These are phyloP conservation scores for Amylocarpus encephaloides DNA, from an alignment of 2,329 filamentous ascomycete genomes.

Conservation along the genomic window DNA sequence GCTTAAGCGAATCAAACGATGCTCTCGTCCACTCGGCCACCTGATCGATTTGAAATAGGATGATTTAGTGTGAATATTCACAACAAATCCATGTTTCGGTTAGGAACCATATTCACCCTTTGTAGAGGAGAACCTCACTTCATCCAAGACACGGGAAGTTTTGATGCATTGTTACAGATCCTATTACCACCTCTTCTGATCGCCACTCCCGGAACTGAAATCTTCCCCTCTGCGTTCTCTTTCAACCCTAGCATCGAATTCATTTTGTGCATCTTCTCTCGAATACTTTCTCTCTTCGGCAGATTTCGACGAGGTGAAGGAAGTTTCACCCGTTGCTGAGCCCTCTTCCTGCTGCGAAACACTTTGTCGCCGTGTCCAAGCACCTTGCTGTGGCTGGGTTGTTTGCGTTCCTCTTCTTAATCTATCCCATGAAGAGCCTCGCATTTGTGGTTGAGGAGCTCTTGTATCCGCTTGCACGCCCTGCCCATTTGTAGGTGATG, in stretches of 20 bases:
- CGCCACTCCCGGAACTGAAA: slow-evolving; percentile 21
- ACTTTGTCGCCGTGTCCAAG: not conserved
- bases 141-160: too few species aligned
- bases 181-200: slow-evolving; percentile 21
- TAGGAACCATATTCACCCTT: too few species aligned
- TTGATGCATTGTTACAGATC: too few species aligned
- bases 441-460: slow-evolving; percentile 4
- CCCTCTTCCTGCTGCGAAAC: slow-evolving; percentile 10
- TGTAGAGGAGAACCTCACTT: too few species aligned
- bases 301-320: not conserved
- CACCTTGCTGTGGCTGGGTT: not conserved
- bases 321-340: slow-evolving; percentile 4
- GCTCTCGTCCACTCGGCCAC: too few species aligned
- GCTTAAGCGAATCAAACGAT: too few species aligned
- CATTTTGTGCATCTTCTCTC: slow-evolving; percentile 26
- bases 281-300: slow-evolving; percentile 20
- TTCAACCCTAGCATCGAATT: slow-evolving; percentile 31
- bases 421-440: slow-evolving; percentile 31
- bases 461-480: slow-evolving; percentile 15
- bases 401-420: slow-evolving; percentile 22
- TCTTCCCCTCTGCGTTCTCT: slow-evolving; percentile 28
- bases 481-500: slow-evolving; percentile 25
- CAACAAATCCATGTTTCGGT: too few species aligned
- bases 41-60: too few species aligned
- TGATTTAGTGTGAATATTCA: too few species aligned